Base-by-base conservation (phyloP, 768 basidiomycete species). In the Zangia roseola region DNA sequence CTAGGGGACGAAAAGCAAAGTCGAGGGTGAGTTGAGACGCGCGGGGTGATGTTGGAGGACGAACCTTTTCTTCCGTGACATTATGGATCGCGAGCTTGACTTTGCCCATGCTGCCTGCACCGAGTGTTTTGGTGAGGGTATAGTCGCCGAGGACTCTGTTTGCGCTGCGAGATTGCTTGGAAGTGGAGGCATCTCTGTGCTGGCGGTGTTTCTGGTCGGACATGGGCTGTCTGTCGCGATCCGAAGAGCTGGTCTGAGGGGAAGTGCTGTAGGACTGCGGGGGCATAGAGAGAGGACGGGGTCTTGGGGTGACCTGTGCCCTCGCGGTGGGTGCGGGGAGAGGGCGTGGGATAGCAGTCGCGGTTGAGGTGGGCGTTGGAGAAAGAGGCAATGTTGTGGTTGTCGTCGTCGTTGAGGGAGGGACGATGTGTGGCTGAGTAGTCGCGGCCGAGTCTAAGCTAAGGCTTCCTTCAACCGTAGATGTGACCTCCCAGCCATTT, bases 81-180 rank as follows among this genome's bases (percentile, higher is more conserved):
- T 87, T 88, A 69, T 94, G 91, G 17, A 86, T 86, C 3, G 92
- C 95, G 10, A 98, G 81, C 75, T 97, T 99, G 62, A 99, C 95
- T 69, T 97, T 97, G 56, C 95, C 95, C 95, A 99, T 99, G 67
- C 90, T 93, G 31, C 95, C 95, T 19, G 94, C 95, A 21, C 95
- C 95, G 35, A 99, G 79, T 5, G 95, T 97, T 79, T 97, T 98
- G 63, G 89, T 89, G 58, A 99, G 81, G 52, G 90, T 90, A 74
- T 97, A 99, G 66, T 97, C 93, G 26, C 94, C 95, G 14, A 99
- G 75, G 50, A 91, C 76, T 69, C 87, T 71, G 58, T 73, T 60
- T 40, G 64, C 50, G 35, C 45, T 60, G 61, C 65, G 69, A 52
- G 65, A 67, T 61, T 54, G 74, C 59, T 70, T 60, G 59, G 64